These are phyloP conservation scores for Mycena rosella DNA, from an alignment of 768 basidiomycete species.

Conservation along the genomic window DNA sequence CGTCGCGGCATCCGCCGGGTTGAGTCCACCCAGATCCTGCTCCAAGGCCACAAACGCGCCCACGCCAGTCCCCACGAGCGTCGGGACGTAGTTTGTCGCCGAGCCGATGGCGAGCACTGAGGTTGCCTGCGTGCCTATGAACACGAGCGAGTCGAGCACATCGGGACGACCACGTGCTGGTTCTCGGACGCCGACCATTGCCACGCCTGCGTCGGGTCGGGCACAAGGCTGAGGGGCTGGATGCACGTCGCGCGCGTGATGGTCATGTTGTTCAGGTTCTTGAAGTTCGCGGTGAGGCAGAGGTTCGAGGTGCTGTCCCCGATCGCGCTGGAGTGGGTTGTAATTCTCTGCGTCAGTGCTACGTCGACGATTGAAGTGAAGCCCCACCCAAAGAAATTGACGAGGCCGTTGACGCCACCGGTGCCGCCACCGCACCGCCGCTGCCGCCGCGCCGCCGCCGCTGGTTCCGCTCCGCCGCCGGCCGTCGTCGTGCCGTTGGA, in stretches of 20 bases:
- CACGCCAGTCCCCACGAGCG: constrained; percentile 11
- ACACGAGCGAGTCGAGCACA: constrained; percentile 13
- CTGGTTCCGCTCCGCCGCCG: not conserved
- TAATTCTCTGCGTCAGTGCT: not conserved
- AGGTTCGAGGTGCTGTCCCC: constrained; percentile 8
- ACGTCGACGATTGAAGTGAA: constrained; percentile 11
- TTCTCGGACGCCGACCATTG: constrained; percentile 11
- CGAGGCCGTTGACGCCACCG: constrained; percentile 2
- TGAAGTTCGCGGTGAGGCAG: constrained; percentile 16
- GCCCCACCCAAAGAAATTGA: constrained; percentile 12
- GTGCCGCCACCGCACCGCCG: not conserved
- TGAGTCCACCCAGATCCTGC: constrained; percentile 14
- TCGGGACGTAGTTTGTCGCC: constrained; percentile 18
- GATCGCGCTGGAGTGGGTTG: constrained; percentile 10
- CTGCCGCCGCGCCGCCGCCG: not conserved
- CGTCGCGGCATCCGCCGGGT: constrained; percentile 9
- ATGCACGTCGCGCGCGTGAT: constrained; percentile 17
- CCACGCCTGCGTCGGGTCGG: constrained; percentile 17
- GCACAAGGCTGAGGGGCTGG: constrained; percentile 10
- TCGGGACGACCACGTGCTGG: constrained; percentile 4
- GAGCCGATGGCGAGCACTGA: constrained; percentile 7
- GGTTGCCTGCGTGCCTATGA: constrained; percentile 12
- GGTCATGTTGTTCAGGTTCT: constrained; percentile 8
- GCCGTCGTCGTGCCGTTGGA: constrained; percentile 6
- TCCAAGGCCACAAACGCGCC: constrained; percentile 11